These are phyloP conservation scores for Aspergillus leporis DNA, from an alignment of 495 filamentous ascomycete species.

Conservation along the genomic window DNA sequence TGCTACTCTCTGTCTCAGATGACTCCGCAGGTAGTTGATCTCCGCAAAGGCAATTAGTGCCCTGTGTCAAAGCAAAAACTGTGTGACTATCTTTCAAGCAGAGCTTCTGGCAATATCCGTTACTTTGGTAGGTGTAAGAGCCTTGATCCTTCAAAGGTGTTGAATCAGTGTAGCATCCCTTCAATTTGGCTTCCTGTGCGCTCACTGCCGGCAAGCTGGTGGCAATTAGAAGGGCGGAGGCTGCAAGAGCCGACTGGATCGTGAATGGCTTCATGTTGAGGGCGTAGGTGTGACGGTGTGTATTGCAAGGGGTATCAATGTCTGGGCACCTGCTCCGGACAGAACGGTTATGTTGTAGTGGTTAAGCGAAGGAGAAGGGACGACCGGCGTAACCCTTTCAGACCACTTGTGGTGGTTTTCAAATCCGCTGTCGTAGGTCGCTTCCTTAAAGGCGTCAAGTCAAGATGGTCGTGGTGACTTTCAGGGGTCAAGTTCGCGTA, in stretches of 20 bases:
- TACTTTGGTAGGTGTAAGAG: conserved; percentile 48
- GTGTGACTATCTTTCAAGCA: conserved; percentile 35
- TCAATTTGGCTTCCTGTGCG: conserved; percentile 25
- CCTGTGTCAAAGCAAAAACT: conserved; percentile 44
- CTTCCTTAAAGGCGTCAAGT: conserved; percentile 4
- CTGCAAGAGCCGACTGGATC: conserved; percentile 28
- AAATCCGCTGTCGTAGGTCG: not conserved
- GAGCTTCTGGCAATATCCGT: conserved; percentile 45
- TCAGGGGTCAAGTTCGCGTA: conserved; percentile 3
- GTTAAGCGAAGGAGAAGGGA: conserved; percentile 37
- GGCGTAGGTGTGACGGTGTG: conserved; percentile 7
- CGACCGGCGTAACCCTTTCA: conserved; percentile 49
- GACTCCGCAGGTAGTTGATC: conserved; percentile 41
- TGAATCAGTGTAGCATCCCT: conserved; percentile 37
- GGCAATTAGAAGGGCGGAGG: conserved; percentile 31
- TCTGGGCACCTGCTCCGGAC: conserved; percentile 25
- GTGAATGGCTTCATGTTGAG: conserved; percentile 35
- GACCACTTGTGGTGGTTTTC: conserved; percentile 19
- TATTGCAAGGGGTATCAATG: conserved; percentile 7
- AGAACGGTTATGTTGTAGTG: conserved; percentile 20
- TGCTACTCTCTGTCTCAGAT: conserved; percentile 34
- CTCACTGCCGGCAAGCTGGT: conserved; percentile 20
- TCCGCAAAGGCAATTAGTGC: conserved; percentile 50
- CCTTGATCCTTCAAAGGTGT: conserved; percentile 33
- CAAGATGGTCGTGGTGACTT: not conserved